Conservation (phyloP, 768 basidiomycete genomes). For the Lentinula detonsa region DNA sequence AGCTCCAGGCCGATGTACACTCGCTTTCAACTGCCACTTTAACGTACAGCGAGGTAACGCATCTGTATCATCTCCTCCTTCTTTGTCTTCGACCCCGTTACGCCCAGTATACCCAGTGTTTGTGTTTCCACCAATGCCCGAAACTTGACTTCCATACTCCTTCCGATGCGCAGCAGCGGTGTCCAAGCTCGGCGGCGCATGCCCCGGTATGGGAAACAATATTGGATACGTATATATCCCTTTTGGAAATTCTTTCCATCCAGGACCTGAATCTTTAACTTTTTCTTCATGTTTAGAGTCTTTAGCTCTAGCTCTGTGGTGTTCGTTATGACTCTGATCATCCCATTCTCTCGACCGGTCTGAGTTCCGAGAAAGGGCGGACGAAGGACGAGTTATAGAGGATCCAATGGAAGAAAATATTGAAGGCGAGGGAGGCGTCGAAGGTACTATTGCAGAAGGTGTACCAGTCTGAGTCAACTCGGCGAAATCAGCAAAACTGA, state of each 20-base stretch:
- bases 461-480: background rate
- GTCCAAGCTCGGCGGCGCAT: slow-evolving; percentile 70
- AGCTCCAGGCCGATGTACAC: slow-evolving; percentile 77
- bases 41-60: background rate
- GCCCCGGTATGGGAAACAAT: slow-evolving; percentile 78
- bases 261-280: slow-evolving; percentile 23
- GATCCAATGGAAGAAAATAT: slow-evolving; percentile 17
- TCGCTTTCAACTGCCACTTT: slow-evolving; percentile 73
- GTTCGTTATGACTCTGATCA: background rate
- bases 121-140: background rate
- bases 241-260: slow-evolving; percentile 87
- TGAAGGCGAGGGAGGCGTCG: background rate
- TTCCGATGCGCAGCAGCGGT: slow-evolving; percentile 27
- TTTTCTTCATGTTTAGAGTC: slow-evolving; percentile 8
- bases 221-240: slow-evolving; percentile 94
- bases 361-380: slow-evolving; percentile 7
- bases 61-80: background rate
- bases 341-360: slow-evolving; percentile 23
- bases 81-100: background rate
- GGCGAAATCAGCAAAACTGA: background rate
- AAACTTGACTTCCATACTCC: background rate
- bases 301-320: background rate
- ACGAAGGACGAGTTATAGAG: slow-evolving; percentile 16
- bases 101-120: background rate
- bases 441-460: background rate